phyloP scores from a whole-genome alignment of 305 asterid species.

The Fraxinus ornus region DNA sequence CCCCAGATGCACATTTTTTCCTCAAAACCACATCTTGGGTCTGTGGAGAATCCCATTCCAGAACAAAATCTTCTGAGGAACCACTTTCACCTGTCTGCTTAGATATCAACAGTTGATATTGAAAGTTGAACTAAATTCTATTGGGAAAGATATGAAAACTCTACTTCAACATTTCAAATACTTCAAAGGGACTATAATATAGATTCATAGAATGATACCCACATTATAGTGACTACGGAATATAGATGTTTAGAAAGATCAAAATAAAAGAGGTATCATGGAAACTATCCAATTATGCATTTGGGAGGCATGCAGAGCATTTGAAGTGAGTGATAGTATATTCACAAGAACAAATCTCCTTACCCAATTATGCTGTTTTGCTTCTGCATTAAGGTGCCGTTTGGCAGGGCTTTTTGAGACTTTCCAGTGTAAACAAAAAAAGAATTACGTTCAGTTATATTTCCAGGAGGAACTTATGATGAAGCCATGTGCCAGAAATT shows the following conservation, averaged over 20 bases:
- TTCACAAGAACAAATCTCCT: background rate
- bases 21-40: slow-evolving; percentile 67
- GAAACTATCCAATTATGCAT: background rate
- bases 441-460: background rate
- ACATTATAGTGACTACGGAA: background rate
- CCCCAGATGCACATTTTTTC: slow-evolving; percentile 68
- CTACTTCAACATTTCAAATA: background rate
- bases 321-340: background rate
- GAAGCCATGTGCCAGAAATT: background rate
- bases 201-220: background rate
- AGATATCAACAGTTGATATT: slow-evolving; percentile 3
- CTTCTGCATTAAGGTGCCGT: background rate
- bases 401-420: background rate
- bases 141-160: background rate
- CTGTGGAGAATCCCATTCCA: slow-evolving; percentile 70
- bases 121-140: background rate
- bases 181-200: background rate
- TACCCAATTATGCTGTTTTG: background rate
- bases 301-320: background rate
- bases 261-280: background rate
- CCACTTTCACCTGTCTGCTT: slow-evolving; percentile 52
- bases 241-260: background rate
- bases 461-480: background rate
- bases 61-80: slow-evolving; percentile 60
- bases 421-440: background rate